A percentile compares a stretch with the other conserved stretches of the same genome.
Conservation (phyloP, 805 yeast species). For the Candida endomychidarum region DNA sequence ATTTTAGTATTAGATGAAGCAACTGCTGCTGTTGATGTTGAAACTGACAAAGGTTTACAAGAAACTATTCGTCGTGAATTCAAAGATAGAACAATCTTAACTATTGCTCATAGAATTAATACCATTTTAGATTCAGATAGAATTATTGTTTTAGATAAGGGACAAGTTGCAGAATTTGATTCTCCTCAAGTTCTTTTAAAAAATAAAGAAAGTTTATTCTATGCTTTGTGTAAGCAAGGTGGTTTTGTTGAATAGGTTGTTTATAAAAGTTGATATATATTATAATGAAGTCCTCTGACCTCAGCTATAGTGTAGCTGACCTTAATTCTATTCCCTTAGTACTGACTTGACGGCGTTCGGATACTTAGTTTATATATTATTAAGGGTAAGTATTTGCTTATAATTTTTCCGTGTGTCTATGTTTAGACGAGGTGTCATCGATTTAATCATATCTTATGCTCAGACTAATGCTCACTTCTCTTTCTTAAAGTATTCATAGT, state of each 20-base stretch:
- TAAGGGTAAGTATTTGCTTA: too few species aligned
- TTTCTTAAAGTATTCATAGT: conserved; percentile 52
- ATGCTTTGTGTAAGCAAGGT: conserved; percentile 78
- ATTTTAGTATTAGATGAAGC: conserved; percentile 80
- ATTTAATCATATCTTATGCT: too few species aligned
- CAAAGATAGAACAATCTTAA: conserved; percentile 72
- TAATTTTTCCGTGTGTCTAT: too few species aligned
- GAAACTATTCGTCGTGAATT: conserved; percentile 75
- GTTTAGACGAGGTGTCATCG: too few species aligned
- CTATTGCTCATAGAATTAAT: conserved; percentile 83
- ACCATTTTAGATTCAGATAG: conserved; percentile 81
- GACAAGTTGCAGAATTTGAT: conserved; percentile 75
- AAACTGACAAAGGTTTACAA: conserved; percentile 76
- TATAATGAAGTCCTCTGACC: neutral
- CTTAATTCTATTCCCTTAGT: too few species aligned
- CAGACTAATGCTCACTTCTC: conserved; percentile 58
- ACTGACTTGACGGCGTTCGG: too few species aligned
- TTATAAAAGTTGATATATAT: too few species aligned
- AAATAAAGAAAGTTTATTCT: conserved; percentile 68
- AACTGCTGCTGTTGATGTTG: conserved; percentile 86
- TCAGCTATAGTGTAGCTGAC: too few species aligned
- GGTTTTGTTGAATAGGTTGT: conserved; percentile 50
- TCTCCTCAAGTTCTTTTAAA: conserved; percentile 66
- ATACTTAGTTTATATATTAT: too few species aligned
- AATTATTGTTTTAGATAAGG: conserved; percentile 73